phyloP scores from a whole-genome alignment of 192 early-diverging fungal genomes.

The Geranomyces michiganensis region DNA sequence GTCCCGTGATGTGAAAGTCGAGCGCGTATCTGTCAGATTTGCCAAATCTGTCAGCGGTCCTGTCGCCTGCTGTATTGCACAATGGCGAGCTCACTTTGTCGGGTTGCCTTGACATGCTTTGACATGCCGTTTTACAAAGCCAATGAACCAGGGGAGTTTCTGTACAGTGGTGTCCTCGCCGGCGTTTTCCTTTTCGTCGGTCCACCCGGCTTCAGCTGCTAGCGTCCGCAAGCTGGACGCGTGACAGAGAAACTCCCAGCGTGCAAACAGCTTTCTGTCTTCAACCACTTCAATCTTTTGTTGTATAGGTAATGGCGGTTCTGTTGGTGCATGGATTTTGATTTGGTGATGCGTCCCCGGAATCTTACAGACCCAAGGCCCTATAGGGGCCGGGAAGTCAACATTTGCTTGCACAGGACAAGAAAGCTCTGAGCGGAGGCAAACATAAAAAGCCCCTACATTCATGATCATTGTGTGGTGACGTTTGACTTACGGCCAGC shows the following conservation, averaged over 20 bases:
- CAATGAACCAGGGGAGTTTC: no score
- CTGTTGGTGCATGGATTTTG: neutral
- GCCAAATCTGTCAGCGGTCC: neutral
- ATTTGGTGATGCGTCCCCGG: conserved; percentile 1
- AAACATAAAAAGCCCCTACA: no score
- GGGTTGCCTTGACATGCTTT: neutral
- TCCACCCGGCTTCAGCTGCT: conserved; percentile 34
- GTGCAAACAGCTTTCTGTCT: conserved; percentile 38
- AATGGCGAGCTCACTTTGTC: no score
- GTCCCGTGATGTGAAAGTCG: neutral
- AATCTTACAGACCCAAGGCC: neutral
- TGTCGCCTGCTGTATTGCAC: neutral
- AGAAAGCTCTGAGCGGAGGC: no score
- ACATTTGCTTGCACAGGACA: no score
- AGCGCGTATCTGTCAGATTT: neutral
- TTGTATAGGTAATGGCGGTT: conserved; percentile 16
- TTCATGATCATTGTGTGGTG: no score
- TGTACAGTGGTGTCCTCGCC: neutral
- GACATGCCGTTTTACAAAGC: neutral
- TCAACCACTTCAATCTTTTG: conserved; percentile 30
- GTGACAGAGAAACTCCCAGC: conserved; percentile 34
- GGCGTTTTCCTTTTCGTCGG: neutral
- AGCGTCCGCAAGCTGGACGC: conserved; percentile 42
- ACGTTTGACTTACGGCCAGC: no score
- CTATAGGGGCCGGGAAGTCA: neutral